Base-by-base conservation (phyloP, 2,329 filamentous ascomycete genomes). In the Cladophialophora yegresii region DNA sequence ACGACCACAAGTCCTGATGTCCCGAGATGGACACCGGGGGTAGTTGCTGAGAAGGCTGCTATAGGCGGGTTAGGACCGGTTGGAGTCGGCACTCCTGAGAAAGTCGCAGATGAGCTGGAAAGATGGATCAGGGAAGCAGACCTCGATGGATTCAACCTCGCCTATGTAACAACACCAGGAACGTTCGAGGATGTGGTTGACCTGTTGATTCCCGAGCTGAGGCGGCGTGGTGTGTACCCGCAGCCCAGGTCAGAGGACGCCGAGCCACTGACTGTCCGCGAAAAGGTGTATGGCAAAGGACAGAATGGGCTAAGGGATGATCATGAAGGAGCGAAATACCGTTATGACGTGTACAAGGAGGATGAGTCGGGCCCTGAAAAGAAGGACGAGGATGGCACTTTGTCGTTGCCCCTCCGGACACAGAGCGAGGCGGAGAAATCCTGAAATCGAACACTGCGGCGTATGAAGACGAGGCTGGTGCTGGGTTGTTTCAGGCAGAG, bases 71-170 rank as follows among this genome's bases (percentile, higher is more conserved):
- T 83, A 16, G 80, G 80, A 0, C 82, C 82, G 0, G 78, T 83
- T 1, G 73, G 75, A 2, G 76, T 84, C 8, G 83, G 89, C 0
- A 90, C 86, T 0, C 78, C 88, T 0, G 74, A 80, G 16, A 83
- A 85, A 68, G 87, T 91, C 1, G 89, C 87, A 0, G 88, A 91
- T 72, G 82, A 83, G 50, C 79, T 92, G 62, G 86, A 91, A 75
- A 75, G 79, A 0, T 91, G 89, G 88, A 79, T 90, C 0, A 72
- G 78, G 5, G 88, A 90, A 73, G 87, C 86, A 0, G 89, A 90
- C 68, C 83, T 91, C 0, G 89, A 91, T 72, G 89, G 89, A 0
- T 92, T 92, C 76, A 92, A 92, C 69, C 66, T 83, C 23, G 77
- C 73, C 6, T 81, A 83, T 72, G 79, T 82, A 13, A 81, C 80